Conservation (phyloP, 441 rosid genomes). For the Syzygium syzygioides region DNA sequence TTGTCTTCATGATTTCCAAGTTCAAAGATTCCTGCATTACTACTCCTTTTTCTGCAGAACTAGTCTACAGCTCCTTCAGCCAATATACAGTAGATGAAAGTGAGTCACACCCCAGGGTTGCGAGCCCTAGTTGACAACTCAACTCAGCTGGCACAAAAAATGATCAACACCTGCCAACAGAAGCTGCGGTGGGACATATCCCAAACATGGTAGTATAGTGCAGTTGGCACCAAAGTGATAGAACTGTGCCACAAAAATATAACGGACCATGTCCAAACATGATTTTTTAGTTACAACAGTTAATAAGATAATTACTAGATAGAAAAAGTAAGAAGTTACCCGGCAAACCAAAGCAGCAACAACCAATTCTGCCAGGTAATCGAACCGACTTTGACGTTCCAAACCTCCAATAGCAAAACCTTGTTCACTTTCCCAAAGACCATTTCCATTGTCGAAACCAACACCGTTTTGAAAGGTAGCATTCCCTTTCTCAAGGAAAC, state of each 20-base stretch:
- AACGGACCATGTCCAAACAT: background rate
- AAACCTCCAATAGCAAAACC: conserved; percentile 98
- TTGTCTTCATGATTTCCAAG: background rate
- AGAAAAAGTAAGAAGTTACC: conserved; percentile 33
- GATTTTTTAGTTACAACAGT: background rate
- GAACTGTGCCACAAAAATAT: background rate
- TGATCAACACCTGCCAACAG: background rate
- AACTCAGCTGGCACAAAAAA: background rate
- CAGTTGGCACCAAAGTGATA: background rate
- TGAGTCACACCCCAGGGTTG: background rate
- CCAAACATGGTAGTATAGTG: background rate
- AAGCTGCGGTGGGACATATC: background rate
- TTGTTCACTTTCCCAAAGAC: conserved; percentile 72
- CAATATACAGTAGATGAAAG: background rate
- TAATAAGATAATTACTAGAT: background rate
- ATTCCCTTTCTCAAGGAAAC: conserved; percentile 22
- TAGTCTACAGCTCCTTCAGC: background rate
- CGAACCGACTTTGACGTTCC: conserved; percentile 72
- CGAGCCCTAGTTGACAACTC: background rate
- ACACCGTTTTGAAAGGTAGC: conserved; percentile 77
- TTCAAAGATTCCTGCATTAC: background rate
- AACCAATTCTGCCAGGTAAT: conserved; percentile 86
- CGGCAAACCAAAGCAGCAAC: conserved; percentile 96
- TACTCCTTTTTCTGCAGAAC: background rate
- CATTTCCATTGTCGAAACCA: conserved; percentile 85